Evolutionary conservation across 1,284 basidiomycete species (phyloP), one percentile per base, ranked within the genome.

Genomic region (Apiotrichum gamsii): DNA sequence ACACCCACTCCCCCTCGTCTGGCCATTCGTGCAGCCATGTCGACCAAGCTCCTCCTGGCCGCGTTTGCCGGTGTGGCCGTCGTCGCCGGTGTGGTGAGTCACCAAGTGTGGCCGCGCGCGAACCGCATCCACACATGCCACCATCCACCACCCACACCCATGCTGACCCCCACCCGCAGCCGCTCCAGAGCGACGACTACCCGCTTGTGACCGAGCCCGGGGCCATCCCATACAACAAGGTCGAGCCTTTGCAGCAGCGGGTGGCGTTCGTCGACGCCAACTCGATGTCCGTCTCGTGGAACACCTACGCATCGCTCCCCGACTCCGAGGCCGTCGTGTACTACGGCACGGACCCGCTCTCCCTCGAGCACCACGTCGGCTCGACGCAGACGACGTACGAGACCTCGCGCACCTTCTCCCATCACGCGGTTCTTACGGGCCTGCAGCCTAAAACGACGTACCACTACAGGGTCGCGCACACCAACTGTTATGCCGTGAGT

Each of bases 211-310:
- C 53, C 2, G 48, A 41, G 5, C 59, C 59, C 9, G 59, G 59
- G 9, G 41, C 47, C 4, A 28, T 18, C n/a, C 59, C 59, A 11
- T 49, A 21, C 39, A 60, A 60, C 51, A 19, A 15, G 16, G 20
- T 37, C 25, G 59, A 60, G 48, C 59, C 59, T 4, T 54, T 60
- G 8, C 59, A 60, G 46, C 59, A 60, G 51, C 56, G 59, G 6
- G 19, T 60, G 2, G 57, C 59, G 10, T 53, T 47, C 29, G 32
- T 52, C 24, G 45, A 58, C 29, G 35, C 57, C 5, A 52, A 45
- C 15, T 29, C 52, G 16, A 60, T 60, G 51, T 28, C 39, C 16
- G 44, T 60, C 6, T 53, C 50, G 13, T 60, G 59, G 59, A 58
- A 60, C 57, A 60, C 59, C 31, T 60, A 60, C 43, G 25, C 32